These are phyloP conservation scores for Hypocreales sp. DNA, from an alignment of 2,329 filamentous ascomycete genomes.

Conservation along the genomic window DNA sequence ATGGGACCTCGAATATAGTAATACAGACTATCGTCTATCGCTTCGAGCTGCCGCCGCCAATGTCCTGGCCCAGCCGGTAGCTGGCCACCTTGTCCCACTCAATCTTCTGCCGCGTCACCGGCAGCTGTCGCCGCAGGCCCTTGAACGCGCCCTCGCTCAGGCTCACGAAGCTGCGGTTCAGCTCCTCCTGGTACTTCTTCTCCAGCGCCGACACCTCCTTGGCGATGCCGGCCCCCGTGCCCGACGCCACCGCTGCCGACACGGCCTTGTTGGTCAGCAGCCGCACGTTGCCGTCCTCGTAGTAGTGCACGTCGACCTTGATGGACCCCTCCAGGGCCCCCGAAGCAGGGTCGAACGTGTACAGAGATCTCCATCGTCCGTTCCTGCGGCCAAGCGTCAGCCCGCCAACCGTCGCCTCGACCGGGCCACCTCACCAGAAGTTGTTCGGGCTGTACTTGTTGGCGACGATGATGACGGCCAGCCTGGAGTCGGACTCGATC, in stretches of 20 bases:
- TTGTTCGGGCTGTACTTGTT: constrained; percentile 98
- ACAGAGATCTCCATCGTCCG: constrained; percentile 85
- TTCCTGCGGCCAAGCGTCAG: constrained; percentile 42
- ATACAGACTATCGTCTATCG: constrained; percentile 22
- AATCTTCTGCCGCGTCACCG: constrained; percentile 94
- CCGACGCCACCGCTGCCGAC: constrained; percentile 42
- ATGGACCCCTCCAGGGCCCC: constrained; percentile 60
- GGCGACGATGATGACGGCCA: constrained; percentile 74
- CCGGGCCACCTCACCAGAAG: constrained; percentile 54
- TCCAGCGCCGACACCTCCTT: constrained; percentile 67
- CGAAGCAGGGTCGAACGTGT: constrained; percentile 59
- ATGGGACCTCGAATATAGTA: too few species aligned
- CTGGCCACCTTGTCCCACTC: constrained; percentile 98
- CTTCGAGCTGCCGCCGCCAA: constrained; percentile 50
- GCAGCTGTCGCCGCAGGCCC: constrained; percentile 76
- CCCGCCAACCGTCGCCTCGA: background rate
- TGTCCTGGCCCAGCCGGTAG: constrained; percentile 73
- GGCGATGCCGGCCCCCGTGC: constrained; percentile 52
- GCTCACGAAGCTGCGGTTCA: constrained; percentile 78
- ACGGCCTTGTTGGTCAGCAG: constrained; percentile 77
- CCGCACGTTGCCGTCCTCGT: constrained; percentile 96
- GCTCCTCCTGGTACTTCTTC: constrained; percentile 89
- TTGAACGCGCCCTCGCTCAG: constrained; percentile 95
- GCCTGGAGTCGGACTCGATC: constrained; percentile 54
- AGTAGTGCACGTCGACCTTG: constrained; percentile 96